These are phyloP conservation scores for Bryoglossum gracile DNA, from an alignment of 495 filamentous ascomycete genomes.

Conservation along the genomic window DNA sequence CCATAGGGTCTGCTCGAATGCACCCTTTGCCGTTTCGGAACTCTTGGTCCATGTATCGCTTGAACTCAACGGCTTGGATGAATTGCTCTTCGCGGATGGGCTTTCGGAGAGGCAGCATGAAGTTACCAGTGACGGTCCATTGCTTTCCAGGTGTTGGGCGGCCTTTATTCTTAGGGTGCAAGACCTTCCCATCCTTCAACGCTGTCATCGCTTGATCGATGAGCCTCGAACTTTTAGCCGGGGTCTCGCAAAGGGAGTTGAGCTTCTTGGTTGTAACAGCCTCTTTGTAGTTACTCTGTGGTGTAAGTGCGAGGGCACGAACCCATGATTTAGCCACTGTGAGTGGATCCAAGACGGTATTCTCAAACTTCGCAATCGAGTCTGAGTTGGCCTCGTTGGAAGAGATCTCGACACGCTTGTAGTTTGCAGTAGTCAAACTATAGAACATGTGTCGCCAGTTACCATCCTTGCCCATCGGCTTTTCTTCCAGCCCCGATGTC, in stretches of 20 bases:
- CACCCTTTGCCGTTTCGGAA: slow-evolving; percentile 35
- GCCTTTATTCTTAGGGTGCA: slow-evolving; percentile 49
- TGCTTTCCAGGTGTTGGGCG: slow-evolving; percentile 46
- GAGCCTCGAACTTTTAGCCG: slow-evolving; percentile 26
- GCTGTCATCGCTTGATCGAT: slow-evolving; percentile 49
- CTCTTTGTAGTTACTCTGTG: slow-evolving; percentile 40
- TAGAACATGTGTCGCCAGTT: slow-evolving; percentile 45
- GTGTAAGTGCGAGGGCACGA: slow-evolving; percentile 49
- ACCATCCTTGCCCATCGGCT: slow-evolving; percentile 27
- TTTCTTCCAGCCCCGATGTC: slow-evolving; percentile 30
- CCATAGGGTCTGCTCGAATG: slow-evolving; percentile 34
- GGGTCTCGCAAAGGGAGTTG: slow-evolving; percentile 29
- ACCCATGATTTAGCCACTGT: slow-evolving; percentile 53
- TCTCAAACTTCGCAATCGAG: background rate
- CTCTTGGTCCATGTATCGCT: slow-evolving; percentile 47
- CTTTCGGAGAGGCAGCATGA: slow-evolving; percentile 43
- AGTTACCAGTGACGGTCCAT: slow-evolving; percentile 52
- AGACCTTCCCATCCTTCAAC: slow-evolving; percentile 51
- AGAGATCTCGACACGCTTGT: slow-evolving; percentile 32
- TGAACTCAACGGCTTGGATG: slow-evolving; percentile 49
- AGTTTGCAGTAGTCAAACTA: slow-evolving; percentile 33
- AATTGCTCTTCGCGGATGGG: slow-evolving; percentile 39
- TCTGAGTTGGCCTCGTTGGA: slow-evolving; percentile 17
- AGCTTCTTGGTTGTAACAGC: slow-evolving; percentile 39
- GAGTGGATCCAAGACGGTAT: slow-evolving; percentile 7